Base-by-base conservation (phyloP, 2,329 filamentous ascomycete species). In the Colletotrichum liriopes region DNA sequence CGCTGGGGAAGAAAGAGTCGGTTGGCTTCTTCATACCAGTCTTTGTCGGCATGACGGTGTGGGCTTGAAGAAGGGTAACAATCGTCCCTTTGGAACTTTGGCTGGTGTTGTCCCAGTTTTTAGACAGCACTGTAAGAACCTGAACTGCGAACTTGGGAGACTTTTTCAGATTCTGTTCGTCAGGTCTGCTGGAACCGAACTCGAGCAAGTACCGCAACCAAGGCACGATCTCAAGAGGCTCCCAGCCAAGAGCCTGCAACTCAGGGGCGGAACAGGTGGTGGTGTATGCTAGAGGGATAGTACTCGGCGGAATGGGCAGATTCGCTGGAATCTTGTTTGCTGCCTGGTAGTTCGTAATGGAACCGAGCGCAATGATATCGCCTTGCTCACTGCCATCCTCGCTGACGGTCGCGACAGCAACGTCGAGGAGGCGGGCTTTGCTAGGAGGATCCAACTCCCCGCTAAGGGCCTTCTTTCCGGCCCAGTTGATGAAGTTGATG, bases 1-100 rank as follows among this genome's bases (percentile, higher is more conserved):
- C 96, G n/a, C 91, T 93, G 2, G 94, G 91, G 78, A 99, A 98
- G 81, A 98, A 99, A 0, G 96, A 92, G 75, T 98, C 95, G 3
- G 86, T 84, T 5, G 96, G 96, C 76, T 90, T 93, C 76, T 87
- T 93, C 95, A 99, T 97, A 9, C 96, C 96, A 75, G 92, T 83
- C 79, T 94, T 98, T 0, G 96, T 98, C 0, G 96, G 96, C 78
- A 99, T 94, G 37, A 97, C 89, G 0, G 94, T 89, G 61, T 93
- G 87, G 2, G 88, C 84, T 65, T 91, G 88, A 3, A 98, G 84
- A 5, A 94, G 82, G 20, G 88, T 85, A 9, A 89, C 83, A 5
- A 97, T 86, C 0, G 88, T 89, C 23, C 88, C 86, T 79, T 93
- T 96, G 2, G 92, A 91, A 3, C 84, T 84, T 55, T 85, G 85